Conservation (phyloP, 1,284 basidiomycete species). For the Cystobasidium sp. region DNA sequence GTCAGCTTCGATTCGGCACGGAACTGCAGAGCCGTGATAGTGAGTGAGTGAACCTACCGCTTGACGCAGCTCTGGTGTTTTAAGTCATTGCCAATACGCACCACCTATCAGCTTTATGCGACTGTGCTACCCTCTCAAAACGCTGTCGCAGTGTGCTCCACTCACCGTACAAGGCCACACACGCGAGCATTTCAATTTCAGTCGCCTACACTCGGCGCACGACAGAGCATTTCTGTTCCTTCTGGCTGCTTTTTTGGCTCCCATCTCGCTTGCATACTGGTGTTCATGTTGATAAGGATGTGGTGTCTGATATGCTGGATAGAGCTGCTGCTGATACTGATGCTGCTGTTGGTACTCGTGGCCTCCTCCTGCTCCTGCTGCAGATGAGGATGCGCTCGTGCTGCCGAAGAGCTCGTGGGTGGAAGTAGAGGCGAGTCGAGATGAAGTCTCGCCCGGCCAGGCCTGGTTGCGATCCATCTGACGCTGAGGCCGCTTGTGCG, state of each 20-base stretch:
- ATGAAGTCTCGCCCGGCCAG: slow-evolving; percentile 40
- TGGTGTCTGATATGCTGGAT: not conserved
- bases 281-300: slow-evolving; percentile 1
- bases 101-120: not conserved
- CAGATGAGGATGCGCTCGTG: slow-evolving; percentile 1
- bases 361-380: not conserved
- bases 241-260: slow-evolving; percentile 18
- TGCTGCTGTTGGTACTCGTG: not conserved
- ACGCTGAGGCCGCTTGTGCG: not conserved
- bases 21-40: not conserved
- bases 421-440: slow-evolving; percentile 25
- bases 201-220: slow-evolving; percentile 64
- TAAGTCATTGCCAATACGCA: not conserved
- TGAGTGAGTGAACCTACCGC: slow-evolving; percentile 11
- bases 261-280: slow-evolving; percentile 7
- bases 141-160: not conserved
- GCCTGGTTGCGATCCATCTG: slow-evolving; percentile 38
- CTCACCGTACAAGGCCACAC: slow-evolving; percentile 61
- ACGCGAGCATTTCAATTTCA: slow-evolving; percentile 68
- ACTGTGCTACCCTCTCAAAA: not conserved
- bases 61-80: slow-evolving; percentile 34
- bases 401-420: slow-evolving; percentile 39
- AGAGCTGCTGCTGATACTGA: not conserved
- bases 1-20: slow-evolving; percentile 6
- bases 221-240: slow-evolving; percentile 48